Evolutionary conservation across 345 rosid genomes (phyloP).

Genomic region (Boechera stricta): DNA sequence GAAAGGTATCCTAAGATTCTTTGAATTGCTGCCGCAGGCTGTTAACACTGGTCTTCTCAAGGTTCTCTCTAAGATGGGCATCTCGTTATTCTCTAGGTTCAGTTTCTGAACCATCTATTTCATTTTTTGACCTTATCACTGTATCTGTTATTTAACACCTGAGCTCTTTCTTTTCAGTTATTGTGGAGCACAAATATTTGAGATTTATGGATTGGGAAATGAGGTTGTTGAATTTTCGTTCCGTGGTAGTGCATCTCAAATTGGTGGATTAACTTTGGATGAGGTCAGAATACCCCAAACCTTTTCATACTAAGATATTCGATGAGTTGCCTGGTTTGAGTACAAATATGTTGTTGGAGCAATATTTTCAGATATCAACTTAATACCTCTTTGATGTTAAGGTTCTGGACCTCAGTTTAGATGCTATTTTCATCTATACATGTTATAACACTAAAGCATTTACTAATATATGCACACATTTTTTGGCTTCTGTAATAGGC

Average conservation of each 20-base stretch:
- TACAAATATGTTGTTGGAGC: conserved; percentile 7
- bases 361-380: conserved; percentile 3
- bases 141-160: conserved; percentile 11
- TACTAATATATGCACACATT: not conserved
- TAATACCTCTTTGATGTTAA: conserved; percentile 20
- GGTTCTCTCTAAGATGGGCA: conserved; percentile 99
- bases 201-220: conserved; percentile 90
- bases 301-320: conserved; percentile 6
- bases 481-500: conserved; percentile 31
- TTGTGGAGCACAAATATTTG: conserved; percentile 99
- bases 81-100: conserved; percentile 94
- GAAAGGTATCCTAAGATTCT: conserved; percentile 38
- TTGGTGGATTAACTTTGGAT: conserved; percentile 91
- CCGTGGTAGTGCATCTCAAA: conserved; percentile 82
- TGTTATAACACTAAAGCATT: not conserved
- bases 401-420: conserved; percentile 27
- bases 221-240: conserved; percentile 85
- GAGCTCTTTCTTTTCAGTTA: conserved; percentile 62
- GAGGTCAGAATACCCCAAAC: conserved; percentile 65
- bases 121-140: not conserved
- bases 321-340: conserved; percentile 15
- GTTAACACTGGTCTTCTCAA: conserved; percentile 92
- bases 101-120: conserved; percentile 32
- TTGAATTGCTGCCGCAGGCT: conserved; percentile 61
- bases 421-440: conserved; percentile 9